These are phyloP conservation scores for Prunus padus DNA, from an alignment of 306 rosid species.

Conservation along the genomic window DNA sequence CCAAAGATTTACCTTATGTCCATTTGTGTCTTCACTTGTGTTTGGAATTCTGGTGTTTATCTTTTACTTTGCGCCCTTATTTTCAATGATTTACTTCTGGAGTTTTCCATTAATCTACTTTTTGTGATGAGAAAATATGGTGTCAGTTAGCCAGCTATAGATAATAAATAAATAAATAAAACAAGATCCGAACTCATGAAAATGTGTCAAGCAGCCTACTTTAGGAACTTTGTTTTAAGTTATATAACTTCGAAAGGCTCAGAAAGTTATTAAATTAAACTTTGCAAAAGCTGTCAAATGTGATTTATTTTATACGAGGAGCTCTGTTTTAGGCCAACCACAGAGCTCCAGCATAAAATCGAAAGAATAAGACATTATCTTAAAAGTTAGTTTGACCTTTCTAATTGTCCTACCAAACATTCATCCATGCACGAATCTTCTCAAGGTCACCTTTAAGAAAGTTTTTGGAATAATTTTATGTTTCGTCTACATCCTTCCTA, in stretches of 20 bases:
- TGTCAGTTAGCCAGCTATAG: background rate
- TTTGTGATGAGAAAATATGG: background rate
- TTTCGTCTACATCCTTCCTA: background rate
- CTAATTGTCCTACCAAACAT: conserved; percentile 39
- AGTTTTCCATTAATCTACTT: background rate
- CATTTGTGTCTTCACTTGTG: background rate
- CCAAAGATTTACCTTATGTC: background rate
- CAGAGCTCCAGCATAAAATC: conserved; percentile 1
- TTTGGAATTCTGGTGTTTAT: background rate
- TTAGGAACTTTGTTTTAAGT: background rate
- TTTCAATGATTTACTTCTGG: background rate
- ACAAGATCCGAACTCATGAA: conserved; percentile 1
- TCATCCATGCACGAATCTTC: conserved; percentile 27
- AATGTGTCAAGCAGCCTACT: background rate
- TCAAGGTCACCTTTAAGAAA: background rate
- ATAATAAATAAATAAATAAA: background rate
- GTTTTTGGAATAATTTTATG: background rate
- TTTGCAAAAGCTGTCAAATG: background rate
- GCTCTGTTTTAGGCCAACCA: background rate
- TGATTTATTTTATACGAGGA: background rate
- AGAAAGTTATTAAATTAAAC: background rate
- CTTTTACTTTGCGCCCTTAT: background rate
- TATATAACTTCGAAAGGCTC: background rate
- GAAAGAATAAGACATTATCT: background rate
- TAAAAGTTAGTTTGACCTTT: conserved; percentile 13